Evolutionary conservation across 1,139 yeast species (phyloP).

Genomic region (Blastobotrys apis): DNA sequence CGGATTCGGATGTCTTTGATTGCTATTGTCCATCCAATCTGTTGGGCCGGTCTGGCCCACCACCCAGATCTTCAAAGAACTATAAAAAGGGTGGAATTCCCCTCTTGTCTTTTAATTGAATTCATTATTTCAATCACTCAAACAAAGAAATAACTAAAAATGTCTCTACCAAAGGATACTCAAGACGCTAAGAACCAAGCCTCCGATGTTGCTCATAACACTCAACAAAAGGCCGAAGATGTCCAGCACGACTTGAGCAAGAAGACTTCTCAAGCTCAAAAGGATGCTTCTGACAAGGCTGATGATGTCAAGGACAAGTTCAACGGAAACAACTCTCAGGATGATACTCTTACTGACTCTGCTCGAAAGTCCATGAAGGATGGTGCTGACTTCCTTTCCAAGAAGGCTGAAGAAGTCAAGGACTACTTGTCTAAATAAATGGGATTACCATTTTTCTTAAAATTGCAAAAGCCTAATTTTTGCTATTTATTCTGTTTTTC

Average conservation of each 20-base stretch:
- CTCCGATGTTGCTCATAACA: slow-evolving; percentile 8
- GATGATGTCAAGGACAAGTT: slow-evolving; percentile 7
- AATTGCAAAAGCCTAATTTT: too few species aligned
- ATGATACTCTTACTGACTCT: slow-evolving; percentile 4
- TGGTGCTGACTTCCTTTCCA: slow-evolving; percentile 6
- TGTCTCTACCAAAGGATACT: slow-evolving; percentile 9
- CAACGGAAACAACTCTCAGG: slow-evolving; percentile 1
- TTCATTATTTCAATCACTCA: too few species aligned
- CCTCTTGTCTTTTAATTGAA: too few species aligned
- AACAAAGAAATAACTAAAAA: background rate
- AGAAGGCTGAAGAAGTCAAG: slow-evolving; percentile 12
- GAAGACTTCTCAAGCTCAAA: background rate
- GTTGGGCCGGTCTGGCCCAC: too few species aligned
- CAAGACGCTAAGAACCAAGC: slow-evolving; percentile 12
- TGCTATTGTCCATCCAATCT: too few species aligned
- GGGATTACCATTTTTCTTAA: background rate
- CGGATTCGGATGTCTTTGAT: too few species aligned
- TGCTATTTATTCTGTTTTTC: background rate
- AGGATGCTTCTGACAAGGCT: slow-evolving; percentile 6
- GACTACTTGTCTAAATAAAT: slow-evolving; percentile 9
- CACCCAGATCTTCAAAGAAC: too few species aligned
- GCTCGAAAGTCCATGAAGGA: slow-evolving; percentile 5
- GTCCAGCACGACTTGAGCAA: slow-evolving; percentile 4
- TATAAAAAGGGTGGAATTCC: too few species aligned
- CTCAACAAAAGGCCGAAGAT: slow-evolving; percentile 9